These are phyloP conservation scores for Aspergillus glaucus DNA, from an alignment of 2,329 filamentous ascomycete species.

Conservation along the genomic window DNA sequence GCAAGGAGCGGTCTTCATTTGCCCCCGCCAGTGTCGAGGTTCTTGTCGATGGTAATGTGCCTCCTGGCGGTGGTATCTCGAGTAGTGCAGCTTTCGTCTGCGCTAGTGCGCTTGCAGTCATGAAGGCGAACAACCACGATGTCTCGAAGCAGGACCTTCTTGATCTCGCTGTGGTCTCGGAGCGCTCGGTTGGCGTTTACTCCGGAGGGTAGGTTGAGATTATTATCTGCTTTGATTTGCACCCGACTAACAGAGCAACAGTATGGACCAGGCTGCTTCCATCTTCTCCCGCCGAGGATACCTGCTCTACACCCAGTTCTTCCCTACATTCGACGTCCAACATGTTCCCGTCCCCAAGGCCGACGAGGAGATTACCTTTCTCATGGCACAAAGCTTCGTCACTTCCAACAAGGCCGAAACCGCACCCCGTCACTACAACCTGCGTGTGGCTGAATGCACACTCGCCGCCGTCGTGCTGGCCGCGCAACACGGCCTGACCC, in stretches of 20 bases:
- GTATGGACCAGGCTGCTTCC: conserved; percentile 96
- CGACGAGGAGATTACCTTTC: conserved; percentile 75
- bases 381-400: conserved; percentile 92
- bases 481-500: conserved; percentile 54
- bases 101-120: conserved; percentile 78
- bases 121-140: conserved; percentile 74
- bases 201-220: conserved; percentile 67
- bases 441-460: conserved; percentile 91
- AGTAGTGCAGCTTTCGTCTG: conserved; percentile 93
- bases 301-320: conserved; percentile 85
- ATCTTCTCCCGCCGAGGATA: conserved; percentile 84
- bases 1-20: conserved; percentile 58
- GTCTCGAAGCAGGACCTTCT: conserved; percentile 90
- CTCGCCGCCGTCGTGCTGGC: conserved; percentile 68
- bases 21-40: conserved; percentile 74
- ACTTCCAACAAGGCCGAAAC: conserved; percentile 92
- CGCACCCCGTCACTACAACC: conserved; percentile 89
- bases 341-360: conserved; percentile 78
- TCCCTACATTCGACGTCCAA: conserved; percentile 66
- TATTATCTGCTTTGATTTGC: conserved; percentile 4
- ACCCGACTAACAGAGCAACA: conserved; percentile 32
- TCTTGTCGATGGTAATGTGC: conserved; percentile 84
- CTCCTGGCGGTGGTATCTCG: conserved; percentile 83
- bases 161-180: conserved; percentile 88
- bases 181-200: conserved; percentile 91